A percentile compares a stretch with the other conserved stretches of the same genome.
Conservation (phyloP, 441 rosid species). For the Syzygium malaccense region DNA sequence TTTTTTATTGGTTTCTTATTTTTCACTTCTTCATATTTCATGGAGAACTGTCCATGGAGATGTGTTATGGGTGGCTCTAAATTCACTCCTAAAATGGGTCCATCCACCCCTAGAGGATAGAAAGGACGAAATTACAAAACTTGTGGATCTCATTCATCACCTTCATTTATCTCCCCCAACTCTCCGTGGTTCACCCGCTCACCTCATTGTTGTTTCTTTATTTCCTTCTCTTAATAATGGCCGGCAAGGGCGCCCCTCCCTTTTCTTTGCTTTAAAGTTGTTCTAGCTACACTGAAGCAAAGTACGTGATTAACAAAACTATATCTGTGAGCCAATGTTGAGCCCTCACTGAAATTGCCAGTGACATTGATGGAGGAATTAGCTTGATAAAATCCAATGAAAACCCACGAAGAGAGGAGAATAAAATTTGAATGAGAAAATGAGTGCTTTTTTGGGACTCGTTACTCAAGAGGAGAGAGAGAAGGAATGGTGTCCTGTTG, state of each 20-base stretch:
- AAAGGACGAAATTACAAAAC: neutral
- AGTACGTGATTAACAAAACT: neutral
- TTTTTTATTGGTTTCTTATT: neutral
- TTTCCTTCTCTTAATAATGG: neutral
- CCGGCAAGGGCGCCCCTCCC: neutral
- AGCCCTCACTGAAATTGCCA: neutral
- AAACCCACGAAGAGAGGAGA: neutral
- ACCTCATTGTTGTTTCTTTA: neutral
- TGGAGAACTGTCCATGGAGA: neutral
- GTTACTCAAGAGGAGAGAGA: constrained; percentile 66
- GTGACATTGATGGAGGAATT: neutral
- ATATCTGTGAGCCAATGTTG: neutral
- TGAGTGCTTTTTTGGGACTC: constrained; percentile 33
- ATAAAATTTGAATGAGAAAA: constrained; percentile 7
- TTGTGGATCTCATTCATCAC: neutral
- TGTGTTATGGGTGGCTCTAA: neutral
- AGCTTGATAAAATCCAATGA: neutral
- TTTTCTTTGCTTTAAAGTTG: neutral
- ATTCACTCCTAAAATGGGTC: neutral
- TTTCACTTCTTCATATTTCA: too few relatives aligned
- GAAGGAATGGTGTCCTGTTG: constrained; percentile 70
- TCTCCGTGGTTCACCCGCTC: neutral
- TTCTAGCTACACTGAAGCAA: neutral
- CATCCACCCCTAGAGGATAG: neutral
- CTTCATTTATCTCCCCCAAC: neutral